Percentiles rank a stretch among this genome's conserved stretches.
Evolutionary conservation across 2,329 filamentous ascomycete genomes (phyloP).

Genomic region (Cercospora zeae-maydis): DNA sequence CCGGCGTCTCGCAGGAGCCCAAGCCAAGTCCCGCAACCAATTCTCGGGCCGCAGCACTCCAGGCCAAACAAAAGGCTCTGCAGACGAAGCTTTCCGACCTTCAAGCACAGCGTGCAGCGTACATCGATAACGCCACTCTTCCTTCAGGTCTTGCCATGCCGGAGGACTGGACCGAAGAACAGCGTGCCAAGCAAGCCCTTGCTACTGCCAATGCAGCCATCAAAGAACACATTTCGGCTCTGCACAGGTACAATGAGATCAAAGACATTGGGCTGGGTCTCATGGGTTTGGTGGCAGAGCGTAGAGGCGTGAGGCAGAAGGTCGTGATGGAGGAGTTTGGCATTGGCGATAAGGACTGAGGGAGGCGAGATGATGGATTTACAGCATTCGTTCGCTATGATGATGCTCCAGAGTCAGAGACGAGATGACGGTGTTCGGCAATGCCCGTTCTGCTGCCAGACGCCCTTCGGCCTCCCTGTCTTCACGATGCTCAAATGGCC

Average conservation of each 20-base stretch:
- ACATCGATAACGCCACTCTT: constrained; percentile 32
- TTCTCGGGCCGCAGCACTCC: constrained; percentile 25
- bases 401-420: not conserved
- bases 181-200: constrained; percentile 33
- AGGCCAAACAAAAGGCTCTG: constrained; percentile 39
- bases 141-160: constrained; percentile 31
- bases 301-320: constrained; percentile 54
- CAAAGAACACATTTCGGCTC: constrained; percentile 59
- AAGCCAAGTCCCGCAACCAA: constrained; percentile 3
- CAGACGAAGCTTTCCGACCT: constrained; percentile 49
- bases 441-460: not conserved
- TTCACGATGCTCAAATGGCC: not conserved
- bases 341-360: constrained; percentile 44
- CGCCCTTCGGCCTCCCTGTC: not conserved
- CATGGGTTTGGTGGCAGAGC: constrained; percentile 65
- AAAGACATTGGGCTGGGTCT: constrained; percentile 65
- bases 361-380: not conserved
- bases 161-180: constrained; percentile 23
- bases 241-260: constrained; percentile 69
- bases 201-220: constrained; percentile 52
- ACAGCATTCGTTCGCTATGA: not conserved
- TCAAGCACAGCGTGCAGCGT: constrained; percentile 40
- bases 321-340: constrained; percentile 50
- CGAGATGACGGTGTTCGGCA: not conserved
- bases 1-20: not conserved